A percentile compares a stretch with the other conserved stretches of the same genome.
These are phyloP conservation scores for Tetrapisispora iriomotensis DNA, from an alignment of 805 yeast genomes.

Conservation along the genomic window DNA sequence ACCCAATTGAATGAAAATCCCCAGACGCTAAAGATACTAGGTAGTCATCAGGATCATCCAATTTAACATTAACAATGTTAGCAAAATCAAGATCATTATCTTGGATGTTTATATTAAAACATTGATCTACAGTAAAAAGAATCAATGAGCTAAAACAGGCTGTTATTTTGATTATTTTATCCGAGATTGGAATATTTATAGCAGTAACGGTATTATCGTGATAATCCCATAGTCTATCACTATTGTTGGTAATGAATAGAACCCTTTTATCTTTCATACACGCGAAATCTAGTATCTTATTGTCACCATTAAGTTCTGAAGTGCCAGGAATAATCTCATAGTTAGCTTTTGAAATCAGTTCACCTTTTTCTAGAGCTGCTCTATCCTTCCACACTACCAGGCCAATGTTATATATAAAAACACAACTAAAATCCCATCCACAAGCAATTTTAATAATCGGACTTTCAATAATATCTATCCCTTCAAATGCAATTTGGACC, in stretches of 20 bases:
- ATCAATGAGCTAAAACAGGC: conserved; percentile 49
- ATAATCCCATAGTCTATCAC: conserved; percentile 33
- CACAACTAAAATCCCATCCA: conserved; percentile 59
- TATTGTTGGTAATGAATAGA: conserved; percentile 39
- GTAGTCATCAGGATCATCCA: conserved; percentile 32
- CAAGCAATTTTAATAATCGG: conserved; percentile 42
- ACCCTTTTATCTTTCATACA: conserved; percentile 39
- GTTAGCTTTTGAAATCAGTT: conserved; percentile 30
- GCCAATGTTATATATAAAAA: conserved; percentile 41
- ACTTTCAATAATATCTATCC: conserved; percentile 14
- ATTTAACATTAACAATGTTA: conserved; percentile 9
- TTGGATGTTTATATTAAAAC: conserved; percentile 17
- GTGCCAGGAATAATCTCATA: conserved; percentile 36
- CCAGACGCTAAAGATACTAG: conserved; percentile 55
- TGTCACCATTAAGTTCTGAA: conserved; percentile 24
- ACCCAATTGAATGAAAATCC: conserved; percentile 60
- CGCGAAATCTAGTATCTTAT: conserved; percentile 43
- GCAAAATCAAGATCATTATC: conserved; percentile 11
- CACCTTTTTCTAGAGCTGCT: conserved; percentile 22
- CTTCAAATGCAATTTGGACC: conserved; percentile 33
- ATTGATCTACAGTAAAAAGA: conserved; percentile 43
- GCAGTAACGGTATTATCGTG: conserved; percentile 9
- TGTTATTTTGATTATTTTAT: conserved; percentile 40
- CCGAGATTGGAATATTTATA: conserved; percentile 8
- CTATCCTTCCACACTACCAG: conserved; percentile 48